Base-by-base conservation (phyloP, 1,139 yeast species). In the Suhomyces choctaworum region DNA sequence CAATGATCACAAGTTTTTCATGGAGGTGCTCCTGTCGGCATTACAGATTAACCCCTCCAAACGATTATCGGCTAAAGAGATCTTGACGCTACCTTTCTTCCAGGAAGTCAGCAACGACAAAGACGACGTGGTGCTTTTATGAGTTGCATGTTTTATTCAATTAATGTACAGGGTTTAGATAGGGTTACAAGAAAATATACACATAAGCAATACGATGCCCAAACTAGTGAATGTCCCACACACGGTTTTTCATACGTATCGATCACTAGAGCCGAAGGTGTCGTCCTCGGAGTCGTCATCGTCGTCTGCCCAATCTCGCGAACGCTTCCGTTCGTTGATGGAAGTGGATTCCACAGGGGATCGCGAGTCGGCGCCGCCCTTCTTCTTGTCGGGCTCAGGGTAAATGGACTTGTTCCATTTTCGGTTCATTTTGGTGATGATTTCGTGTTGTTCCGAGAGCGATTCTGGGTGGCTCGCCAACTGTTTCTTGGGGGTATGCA, bases 1-100 rank as follows among this genome's bases (percentile, higher is more conserved):
- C 47, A 49, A 56, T 25, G 76, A 70, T 42, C 73, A 69, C 46
- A 60, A 60, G 44, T 50, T 64, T 29, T 76, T 82, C 13, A 51
- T 80, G 33, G 80, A 78, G 25, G 61, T 84, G 33, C 62, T 84
- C 25, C 64, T 66, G 43, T 64, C 64, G 7, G 73, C 82, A 46
- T 64, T 84, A 51, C 73, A 69, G 32, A 65, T 80, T 63, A 82
- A 83, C 58, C 80, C 78, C 11, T 49, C 60, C 20, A 70, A 73
- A 37, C 66, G 94, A 33, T 56, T 66, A 11, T 60, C 76, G 7
- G 89, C 92, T 1, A 64, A 62, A 29, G 76, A 77, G 30, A 75
- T 82, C 3, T 60, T 83, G 38, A 55, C 65, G 32, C 66, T 78
- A 51, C 75, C 76, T 11, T 82, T 80, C 48, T 79, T 82, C 51